Evolutionary conservation across 2,329 filamentous ascomycete species (phyloP), one percentile per base, ranked within the genome.

Genomic region (Sclerotinia subarctica): DNA sequence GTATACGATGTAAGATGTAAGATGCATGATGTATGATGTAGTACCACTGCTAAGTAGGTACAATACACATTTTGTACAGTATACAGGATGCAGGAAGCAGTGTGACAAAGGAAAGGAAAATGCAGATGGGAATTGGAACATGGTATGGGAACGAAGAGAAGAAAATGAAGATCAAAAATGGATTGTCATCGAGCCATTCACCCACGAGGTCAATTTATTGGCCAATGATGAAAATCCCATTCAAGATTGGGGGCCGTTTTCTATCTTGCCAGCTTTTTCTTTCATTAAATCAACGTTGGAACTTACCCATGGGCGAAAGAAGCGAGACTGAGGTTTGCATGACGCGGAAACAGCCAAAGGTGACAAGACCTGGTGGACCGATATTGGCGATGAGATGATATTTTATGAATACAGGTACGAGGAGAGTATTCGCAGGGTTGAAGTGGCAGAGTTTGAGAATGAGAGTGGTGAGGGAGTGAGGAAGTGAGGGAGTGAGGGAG

Each of bases 261-360:
- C 29, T 32, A 44, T 19, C 38, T 10, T 35, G 35, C 35, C 1
- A 35, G 35, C 35, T 35, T 35, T 35, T 35, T 32, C 65, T 47
- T 66, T 29, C 29, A 59, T n/a, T 57, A 59, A 2, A 68, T 58
- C 68, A 51, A 60, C 42, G 64, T 51, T 66, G 13, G 19, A 64
- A 73, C 75, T 73, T 59, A 75, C 75, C 75, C 73, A 76, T 73
- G 64, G 75, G 74, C 21, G 73, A 73, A 15, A 53, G 51, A 46
- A 67, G 49, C 42, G 44, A 46, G 51, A 63, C 70, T 67, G 72
- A 72, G 72, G 74, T 68, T 72, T 74, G 72, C 73, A 74, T 75
- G 69, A 69, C 66, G 71, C 63, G 54, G 56, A 56, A 64, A 54
- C 26, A 46, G 29, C 29, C 24, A 52, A 26, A 42, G 56, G 47